Evolutionary conservation across 495 filamentous ascomycete species (phyloP).

Genomic region (Chaetomium fimeti): DNA sequence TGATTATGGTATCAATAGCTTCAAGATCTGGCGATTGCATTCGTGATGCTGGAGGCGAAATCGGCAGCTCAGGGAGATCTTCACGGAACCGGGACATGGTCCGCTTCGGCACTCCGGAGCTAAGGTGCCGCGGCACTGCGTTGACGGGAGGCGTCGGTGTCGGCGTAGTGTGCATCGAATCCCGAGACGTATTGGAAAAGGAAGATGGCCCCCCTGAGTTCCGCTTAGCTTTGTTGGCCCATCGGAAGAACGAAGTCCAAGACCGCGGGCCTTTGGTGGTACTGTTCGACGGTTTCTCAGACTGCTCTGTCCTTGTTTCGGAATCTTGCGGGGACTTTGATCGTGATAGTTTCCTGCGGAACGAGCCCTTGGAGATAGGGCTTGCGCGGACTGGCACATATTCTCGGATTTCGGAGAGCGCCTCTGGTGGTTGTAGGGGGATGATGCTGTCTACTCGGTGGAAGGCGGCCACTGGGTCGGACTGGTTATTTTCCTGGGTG

Average conservation of each 20-base stretch:
- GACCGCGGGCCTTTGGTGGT: constrained; percentile 44
- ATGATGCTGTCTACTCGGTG: constrained; percentile 41
- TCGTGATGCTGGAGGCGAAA: constrained; percentile 78
- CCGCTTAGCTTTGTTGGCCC: constrained; percentile 58
- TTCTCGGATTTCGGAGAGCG: constrained; percentile 16
- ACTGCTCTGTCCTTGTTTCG: constrained; percentile 38
- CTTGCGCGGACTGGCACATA: constrained; percentile 22
- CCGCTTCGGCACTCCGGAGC: constrained; percentile 57
- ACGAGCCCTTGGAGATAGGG: constrained; percentile 31
- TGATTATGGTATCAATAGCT: constrained; percentile 33
- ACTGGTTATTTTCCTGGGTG: constrained; percentile 18
- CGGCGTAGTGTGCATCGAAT: constrained; percentile 57
- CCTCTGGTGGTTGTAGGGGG: constrained; percentile 17
- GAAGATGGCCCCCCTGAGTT: constrained; percentile 59
- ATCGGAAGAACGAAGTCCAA: constrained; percentile 74
- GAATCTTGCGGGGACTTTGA: constrained; percentile 42
- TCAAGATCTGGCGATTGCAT: constrained; percentile 69
- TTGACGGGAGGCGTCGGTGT: constrained; percentile 35
- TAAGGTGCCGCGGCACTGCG: constrained; percentile 40
- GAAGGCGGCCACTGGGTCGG: constrained; percentile 34
- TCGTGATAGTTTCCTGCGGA: constrained; percentile 41
- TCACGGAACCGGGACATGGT: constrained; percentile 92
- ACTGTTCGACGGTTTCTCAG: constrained; percentile 36
- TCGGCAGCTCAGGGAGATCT: constrained; percentile 79
- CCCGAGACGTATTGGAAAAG: constrained; percentile 82